phyloP scores from a whole-genome alignment of 106 monocot genomes.

The Dioscorea zingiberensis region DNA sequence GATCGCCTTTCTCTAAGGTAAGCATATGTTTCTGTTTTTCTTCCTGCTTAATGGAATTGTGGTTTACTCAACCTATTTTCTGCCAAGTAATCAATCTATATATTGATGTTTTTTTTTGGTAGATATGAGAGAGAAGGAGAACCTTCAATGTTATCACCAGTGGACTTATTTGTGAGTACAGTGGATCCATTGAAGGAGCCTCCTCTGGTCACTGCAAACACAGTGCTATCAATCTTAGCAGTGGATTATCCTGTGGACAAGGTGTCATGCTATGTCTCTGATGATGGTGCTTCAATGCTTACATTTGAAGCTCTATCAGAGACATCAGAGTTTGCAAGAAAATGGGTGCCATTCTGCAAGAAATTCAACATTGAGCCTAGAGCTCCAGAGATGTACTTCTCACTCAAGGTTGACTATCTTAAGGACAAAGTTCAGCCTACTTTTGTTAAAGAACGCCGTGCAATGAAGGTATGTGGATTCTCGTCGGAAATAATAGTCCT shows the following conservation, averaged over 20 bases:
- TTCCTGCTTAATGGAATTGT: too few species aligned
- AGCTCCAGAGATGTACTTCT: constrained; percentile 96
- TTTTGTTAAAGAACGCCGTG: constrained; percentile 90
- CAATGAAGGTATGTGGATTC: constrained; percentile 67
- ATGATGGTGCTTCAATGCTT: constrained; percentile 96
- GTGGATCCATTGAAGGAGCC: constrained; percentile 96
- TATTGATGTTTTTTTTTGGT: background rate
- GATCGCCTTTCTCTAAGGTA: constrained; percentile 91
- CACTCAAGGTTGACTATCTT: constrained; percentile 78
- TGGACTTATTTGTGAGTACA: constrained; percentile 90
- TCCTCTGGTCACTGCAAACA: constrained; percentile 92
- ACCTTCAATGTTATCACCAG: constrained; percentile 68
- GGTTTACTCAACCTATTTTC: background rate
- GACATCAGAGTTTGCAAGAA: constrained; percentile 85
- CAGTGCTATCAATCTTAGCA: constrained; percentile 88
- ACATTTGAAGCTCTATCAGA: constrained; percentile 93
- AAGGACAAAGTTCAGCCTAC: constrained; percentile 94
- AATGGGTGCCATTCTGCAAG: constrained; percentile 99
- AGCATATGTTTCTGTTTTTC: background rate
- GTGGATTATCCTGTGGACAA: constrained; percentile 95
- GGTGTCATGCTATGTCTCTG: constrained; percentile 96
- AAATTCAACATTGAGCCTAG: constrained; percentile 87
- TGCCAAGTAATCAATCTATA: background rate
- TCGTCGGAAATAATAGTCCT: too few species aligned
- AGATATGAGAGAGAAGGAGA: constrained; percentile 90